phyloP scores from a whole-genome alignment of 345 rosid genomes.

The Lumnitzera racemosa region DNA sequence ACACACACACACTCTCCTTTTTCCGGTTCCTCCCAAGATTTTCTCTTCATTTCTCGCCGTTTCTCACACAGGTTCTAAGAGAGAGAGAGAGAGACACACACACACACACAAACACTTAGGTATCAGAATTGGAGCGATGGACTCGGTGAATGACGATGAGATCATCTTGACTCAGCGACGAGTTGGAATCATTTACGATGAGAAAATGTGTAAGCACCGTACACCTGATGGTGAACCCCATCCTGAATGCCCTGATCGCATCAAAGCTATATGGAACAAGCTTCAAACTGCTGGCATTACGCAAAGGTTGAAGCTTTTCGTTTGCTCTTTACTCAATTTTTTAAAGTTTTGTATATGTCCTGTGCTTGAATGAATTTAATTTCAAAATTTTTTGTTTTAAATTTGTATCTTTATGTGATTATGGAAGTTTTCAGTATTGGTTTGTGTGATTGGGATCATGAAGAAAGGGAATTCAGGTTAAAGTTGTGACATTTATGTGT shows the following conservation, averaged over 20 bases:
- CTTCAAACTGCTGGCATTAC: constrained; percentile 50
- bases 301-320: constrained; percentile 37
- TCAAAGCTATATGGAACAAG: constrained; percentile 64
- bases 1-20: too few species aligned
- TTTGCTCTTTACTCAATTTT: not conserved
- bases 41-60: too few species aligned
- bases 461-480: too few species aligned
- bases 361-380: not conserved
- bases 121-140: constrained; percentile 9
- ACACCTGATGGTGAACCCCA: constrained; percentile 62
- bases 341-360: not conserved
- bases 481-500: too few species aligned
- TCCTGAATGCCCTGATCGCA: constrained; percentile 77
- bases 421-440: too few species aligned
- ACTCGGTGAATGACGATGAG: constrained; percentile 1
- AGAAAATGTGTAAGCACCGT: constrained; percentile 74
- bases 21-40: too few species aligned
- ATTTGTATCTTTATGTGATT: too few species aligned
- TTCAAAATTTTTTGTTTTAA: too few species aligned
- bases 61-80: too few species aligned
- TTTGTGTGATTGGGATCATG: too few species aligned
- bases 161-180: constrained; percentile 19
- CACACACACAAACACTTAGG: too few species aligned
- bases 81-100: too few species aligned
- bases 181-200: constrained; percentile 73